These are phyloP conservation scores for Hemileccinum rubropunctum DNA, from an alignment of 768 basidiomycete genomes.

Conservation along the genomic window DNA sequence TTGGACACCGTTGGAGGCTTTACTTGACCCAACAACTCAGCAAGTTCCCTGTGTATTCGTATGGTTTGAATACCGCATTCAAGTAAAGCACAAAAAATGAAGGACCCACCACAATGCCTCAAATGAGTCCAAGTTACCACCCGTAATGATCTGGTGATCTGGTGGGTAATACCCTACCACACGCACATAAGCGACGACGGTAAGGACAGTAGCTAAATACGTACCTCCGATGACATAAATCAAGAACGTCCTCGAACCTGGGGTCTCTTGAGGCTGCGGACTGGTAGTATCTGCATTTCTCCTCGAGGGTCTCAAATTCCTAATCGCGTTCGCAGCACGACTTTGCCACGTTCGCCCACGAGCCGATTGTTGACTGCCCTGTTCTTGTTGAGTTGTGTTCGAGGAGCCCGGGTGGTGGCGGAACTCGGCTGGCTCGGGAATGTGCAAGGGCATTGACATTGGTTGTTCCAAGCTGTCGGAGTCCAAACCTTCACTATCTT, in stretches of 20 bases:
- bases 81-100: not conserved
- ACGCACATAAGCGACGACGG: constrained; percentile 3
- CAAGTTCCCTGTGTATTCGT: constrained; percentile 58
- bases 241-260: constrained; percentile 62
- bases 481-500: constrained; percentile 28
- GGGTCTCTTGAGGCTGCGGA: constrained; percentile 23
- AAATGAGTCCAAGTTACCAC: constrained; percentile 72
- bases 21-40: constrained; percentile 76
- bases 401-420: constrained; percentile 14
- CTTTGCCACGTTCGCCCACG: constrained; percentile 53
- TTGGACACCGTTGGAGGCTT: constrained; percentile 81
- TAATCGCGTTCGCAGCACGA: constrained; percentile 60
- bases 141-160: constrained; percentile 85
- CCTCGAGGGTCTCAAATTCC: constrained; percentile 47
- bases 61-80: not conserved
- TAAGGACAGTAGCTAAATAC: constrained; percentile 13
- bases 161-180: constrained; percentile 84
- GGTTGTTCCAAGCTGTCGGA: constrained; percentile 25
- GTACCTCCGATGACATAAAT: constrained; percentile 87
- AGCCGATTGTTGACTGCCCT: constrained; percentile 16
- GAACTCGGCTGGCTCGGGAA: constrained; percentile 25
- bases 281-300: constrained; percentile 19
- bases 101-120: constrained; percentile 67
- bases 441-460: constrained; percentile 25
- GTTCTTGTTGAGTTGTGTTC: constrained; percentile 14